phyloP scores from a whole-genome alignment of 1,284 basidiomycete genomes.

The Cronartium ribicola region DNA sequence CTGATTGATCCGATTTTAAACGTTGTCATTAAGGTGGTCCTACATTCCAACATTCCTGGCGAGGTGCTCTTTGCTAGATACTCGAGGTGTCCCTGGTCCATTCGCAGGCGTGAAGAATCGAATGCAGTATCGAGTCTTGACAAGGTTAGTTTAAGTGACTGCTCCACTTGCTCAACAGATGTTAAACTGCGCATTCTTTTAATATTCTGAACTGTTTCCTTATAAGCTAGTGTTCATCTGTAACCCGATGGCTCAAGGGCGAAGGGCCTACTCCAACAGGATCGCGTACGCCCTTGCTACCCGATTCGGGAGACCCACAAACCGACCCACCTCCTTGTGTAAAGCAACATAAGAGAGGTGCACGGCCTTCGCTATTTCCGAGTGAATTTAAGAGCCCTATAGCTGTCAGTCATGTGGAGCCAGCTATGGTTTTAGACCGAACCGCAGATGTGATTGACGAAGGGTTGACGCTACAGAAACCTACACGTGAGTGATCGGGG shows the following conservation, averaged over 20 bases:
- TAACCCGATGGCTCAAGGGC: not conserved
- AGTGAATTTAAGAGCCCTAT: not conserved
- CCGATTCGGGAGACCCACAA: no score
- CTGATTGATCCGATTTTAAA: slow-evolving; percentile 44
- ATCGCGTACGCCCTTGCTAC: not conserved
- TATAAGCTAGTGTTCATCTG: not conserved
- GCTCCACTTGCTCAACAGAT: no score
- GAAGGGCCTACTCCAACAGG: not conserved
- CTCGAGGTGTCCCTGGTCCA: slow-evolving; percentile 43
- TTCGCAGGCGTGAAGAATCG: slow-evolving; percentile 9
- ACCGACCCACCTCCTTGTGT: not conserved
- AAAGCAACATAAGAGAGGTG: not conserved
- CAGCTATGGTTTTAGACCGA: slow-evolving; percentile 47
- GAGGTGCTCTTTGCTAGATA: slow-evolving; percentile 48
- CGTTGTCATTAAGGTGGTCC: slow-evolving; percentile 46
- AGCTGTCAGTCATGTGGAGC: slow-evolving; percentile 23
- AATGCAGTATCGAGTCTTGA: slow-evolving; percentile 2
- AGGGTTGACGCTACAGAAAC: slow-evolving; percentile 43
- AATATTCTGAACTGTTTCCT: no score
- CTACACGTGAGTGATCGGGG: slow-evolving; percentile 44
- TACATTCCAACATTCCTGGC: slow-evolving; percentile 49
- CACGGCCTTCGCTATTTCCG: not conserved
- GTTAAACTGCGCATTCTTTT: no score
- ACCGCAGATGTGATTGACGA: slow-evolving; percentile 44
- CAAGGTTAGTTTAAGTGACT: slow-evolving; percentile 1